These are phyloP conservation scores for Cyclospora cayetanensis DNA, from an alignment of 169 alveolate species.

Conservation along the genomic window DNA sequence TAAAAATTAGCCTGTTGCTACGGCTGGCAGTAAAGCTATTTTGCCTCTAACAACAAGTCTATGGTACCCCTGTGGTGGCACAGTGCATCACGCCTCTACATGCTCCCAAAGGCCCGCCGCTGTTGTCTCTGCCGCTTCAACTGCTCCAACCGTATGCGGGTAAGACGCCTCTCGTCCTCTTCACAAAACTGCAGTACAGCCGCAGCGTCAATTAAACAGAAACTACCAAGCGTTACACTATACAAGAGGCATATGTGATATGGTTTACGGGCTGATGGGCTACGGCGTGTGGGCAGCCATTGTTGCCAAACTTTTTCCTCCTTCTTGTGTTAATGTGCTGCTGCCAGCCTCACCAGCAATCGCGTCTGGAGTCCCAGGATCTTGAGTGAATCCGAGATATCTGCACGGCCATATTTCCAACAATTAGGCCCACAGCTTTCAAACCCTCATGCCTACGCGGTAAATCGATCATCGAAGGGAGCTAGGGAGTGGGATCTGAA, in stretches of 20 bases:
- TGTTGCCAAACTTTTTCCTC: neutral
- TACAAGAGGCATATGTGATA: too few relatives aligned
- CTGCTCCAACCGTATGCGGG: neutral
- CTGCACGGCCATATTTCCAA: neutral
- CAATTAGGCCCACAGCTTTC: neutral
- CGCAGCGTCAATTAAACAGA: neutral
- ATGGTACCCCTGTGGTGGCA: too few relatives aligned
- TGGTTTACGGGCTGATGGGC: too few relatives aligned
- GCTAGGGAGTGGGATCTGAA: too few relatives aligned
- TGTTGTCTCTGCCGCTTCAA: neutral
- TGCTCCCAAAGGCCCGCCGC: slow-evolving; percentile 21
- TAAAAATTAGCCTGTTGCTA: too few relatives aligned
- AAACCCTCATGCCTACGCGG: neutral
- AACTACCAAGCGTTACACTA: too few relatives aligned
- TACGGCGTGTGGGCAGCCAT: too few relatives aligned
- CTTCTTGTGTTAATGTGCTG: neutral
- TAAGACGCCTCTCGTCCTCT: neutral
- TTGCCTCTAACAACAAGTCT: too few relatives aligned
- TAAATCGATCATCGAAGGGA: neutral
- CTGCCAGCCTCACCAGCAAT: neutral
- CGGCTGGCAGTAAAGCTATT: too few relatives aligned
- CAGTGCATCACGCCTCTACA: too few relatives aligned
- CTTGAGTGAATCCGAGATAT: neutral
- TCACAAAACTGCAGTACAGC: neutral
- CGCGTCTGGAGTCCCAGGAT: neutral